Conservation (phyloP, 306 rosid genomes). For the Vicia sativa region DNA sequence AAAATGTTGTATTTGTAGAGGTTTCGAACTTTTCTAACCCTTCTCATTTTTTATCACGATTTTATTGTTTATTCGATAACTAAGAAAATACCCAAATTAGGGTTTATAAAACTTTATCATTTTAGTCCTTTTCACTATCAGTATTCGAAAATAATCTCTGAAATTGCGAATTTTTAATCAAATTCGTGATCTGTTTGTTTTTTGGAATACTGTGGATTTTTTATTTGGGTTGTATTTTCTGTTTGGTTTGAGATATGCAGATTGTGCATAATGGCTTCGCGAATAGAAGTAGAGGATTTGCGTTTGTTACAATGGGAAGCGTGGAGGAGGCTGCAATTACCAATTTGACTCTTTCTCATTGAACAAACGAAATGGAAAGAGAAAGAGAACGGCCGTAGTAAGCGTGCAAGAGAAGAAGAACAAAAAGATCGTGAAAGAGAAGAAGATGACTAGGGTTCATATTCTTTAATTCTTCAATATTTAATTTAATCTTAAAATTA, state of each 20-base stretch:
- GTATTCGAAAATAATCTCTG: background rate
- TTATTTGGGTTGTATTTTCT: background rate
- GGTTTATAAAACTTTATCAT: background rate
- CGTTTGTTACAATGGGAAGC: conserved; percentile 73
- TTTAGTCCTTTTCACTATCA: background rate
- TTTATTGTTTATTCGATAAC: conserved; percentile 1
- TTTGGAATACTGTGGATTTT: background rate
- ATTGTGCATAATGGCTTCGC: conserved; percentile 63
- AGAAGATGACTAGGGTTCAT: too few relatives aligned
- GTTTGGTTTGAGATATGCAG: conserved; percentile 38
- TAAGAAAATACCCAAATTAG: background rate
- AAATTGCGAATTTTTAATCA: background rate
- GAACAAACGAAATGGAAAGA: too few relatives aligned
- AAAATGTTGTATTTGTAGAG: conserved; percentile 62
- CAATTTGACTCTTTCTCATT: too few relatives aligned
- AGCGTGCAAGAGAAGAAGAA: too few relatives aligned
- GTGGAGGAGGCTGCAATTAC: conserved; percentile 71
- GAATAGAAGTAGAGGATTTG: conserved; percentile 78
- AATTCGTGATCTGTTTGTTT: background rate
- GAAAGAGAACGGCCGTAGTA: too few relatives aligned
- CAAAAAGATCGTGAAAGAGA: too few relatives aligned
- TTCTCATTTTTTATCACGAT: background rate
- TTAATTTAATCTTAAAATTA: too few relatives aligned
- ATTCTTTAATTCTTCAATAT: too few relatives aligned
- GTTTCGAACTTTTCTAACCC: conserved; percentile 39